Evolutionary conservation across 345 rosid genomes (phyloP).

Genomic region (Cardamine chenopodiifolia): DNA sequence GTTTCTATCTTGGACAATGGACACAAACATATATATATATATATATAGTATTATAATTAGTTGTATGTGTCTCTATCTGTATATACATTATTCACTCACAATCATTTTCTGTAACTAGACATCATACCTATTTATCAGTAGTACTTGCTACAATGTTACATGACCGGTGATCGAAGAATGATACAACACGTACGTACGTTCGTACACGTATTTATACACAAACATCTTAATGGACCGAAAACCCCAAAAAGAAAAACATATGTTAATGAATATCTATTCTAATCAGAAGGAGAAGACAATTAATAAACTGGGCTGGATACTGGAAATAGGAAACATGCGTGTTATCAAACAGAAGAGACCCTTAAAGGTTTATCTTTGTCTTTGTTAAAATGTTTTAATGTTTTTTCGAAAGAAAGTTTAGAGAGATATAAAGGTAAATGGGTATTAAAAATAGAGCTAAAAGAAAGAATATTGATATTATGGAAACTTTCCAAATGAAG

Average conservation of each 20-base stretch:
- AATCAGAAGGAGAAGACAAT: neutral
- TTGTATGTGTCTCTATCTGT: neutral
- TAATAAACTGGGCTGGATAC: neutral
- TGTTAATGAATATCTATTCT: neutral
- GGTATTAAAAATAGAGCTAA: too few relatives aligned
- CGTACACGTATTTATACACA: conserved; percentile 13
- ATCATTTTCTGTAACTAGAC: neutral
- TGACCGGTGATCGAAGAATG: neutral
- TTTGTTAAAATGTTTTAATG: neutral
- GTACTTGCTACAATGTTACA: neutral
- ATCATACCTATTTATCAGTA: neutral
- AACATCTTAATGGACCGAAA: neutral
- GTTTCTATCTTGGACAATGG: conserved; percentile 22
- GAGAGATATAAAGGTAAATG: neutral
- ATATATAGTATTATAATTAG: too few relatives aligned
- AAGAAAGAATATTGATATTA: neutral
- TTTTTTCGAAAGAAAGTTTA: conserved; percentile 14
- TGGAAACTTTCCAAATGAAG: neutral
- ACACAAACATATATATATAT: neutral
- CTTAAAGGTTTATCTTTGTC: neutral
- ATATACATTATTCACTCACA: conserved; percentile 1
- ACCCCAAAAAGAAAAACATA: neutral
- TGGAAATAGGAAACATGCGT: neutral
- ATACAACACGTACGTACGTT: neutral
- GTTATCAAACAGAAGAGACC: conserved; percentile 2